phyloP scores from a whole-genome alignment of 108 stramenopile species.

The Nannochloropsis granulata region DNA sequence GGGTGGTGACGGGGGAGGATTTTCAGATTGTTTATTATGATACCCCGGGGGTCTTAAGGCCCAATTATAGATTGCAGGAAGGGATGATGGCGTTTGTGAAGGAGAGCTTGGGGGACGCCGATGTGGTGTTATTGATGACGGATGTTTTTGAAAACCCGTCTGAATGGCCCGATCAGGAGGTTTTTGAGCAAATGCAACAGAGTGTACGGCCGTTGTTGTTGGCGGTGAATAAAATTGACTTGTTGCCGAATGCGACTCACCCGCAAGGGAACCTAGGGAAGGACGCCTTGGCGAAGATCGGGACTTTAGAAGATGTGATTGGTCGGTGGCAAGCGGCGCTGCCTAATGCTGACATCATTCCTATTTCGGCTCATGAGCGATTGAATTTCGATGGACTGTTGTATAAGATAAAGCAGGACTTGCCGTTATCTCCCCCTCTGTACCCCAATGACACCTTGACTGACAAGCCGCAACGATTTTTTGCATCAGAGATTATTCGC shows the following conservation, averaged over 20 bases:
- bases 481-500: constrained; percentile 34
- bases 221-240: constrained; percentile 32
- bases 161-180: constrained; percentile 13
- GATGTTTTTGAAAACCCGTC: constrained; percentile 19
- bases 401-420: constrained; percentile 1
- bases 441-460: constrained; percentile 21
- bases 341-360: constrained; percentile 7
- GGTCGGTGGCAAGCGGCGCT: constrained; percentile 4
- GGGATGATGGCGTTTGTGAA: constrained; percentile 31
- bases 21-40: constrained; percentile 29
- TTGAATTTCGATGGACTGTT: background rate
- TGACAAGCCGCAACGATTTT: constrained; percentile 30
- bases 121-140: constrained; percentile 28
- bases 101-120: constrained; percentile 20
- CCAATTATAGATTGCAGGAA: constrained; percentile 32
- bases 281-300: constrained; percentile 17
- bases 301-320: constrained; percentile 4
- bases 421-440: constrained; percentile 16
- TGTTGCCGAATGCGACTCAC: background rate
- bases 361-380: constrained; percentile 16
- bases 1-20: constrained; percentile 26
- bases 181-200: constrained; percentile 13
- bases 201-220: constrained; percentile 13
- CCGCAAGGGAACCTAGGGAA: background rate
- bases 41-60: constrained; percentile 33